A percentile compares a stretch with the other conserved stretches of the same genome.
Evolutionary conservation across 2,329 filamentous ascomycete genomes (phyloP).

Genomic region (Periconia sp.): DNA sequence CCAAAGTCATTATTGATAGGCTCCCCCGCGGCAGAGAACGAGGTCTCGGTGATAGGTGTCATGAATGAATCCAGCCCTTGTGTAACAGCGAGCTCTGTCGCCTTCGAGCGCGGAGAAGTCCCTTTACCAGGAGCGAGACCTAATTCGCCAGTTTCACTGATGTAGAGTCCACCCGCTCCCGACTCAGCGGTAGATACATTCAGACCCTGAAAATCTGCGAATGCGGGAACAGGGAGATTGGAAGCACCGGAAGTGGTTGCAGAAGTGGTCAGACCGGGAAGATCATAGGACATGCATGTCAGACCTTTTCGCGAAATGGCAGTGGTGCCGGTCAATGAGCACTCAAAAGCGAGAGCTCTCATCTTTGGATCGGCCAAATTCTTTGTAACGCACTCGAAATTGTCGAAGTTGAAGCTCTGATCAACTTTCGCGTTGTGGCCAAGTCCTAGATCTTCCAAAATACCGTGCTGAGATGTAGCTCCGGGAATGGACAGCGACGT

Average conservation of each 20-base stretch:
- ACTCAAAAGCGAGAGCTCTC: constrained; percentile 29
- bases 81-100: no score
- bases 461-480: constrained; percentile 26
- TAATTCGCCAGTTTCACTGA: constrained; percentile 30
- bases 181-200: constrained; percentile 26
- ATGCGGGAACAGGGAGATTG: constrained; percentile 18
- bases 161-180: constrained; percentile 20
- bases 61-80: constrained; percentile 7
- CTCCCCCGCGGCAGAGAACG: constrained; percentile 12
- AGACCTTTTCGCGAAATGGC: constrained; percentile 21
- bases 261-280: constrained; percentile 25
- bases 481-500: constrained; percentile 4
- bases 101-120: constrained; percentile 2
- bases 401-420: constrained; percentile 34
- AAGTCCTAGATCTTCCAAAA: constrained; percentile 43
- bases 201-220: constrained; percentile 14
- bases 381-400: constrained; percentile 26
- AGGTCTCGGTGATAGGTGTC: constrained; percentile 15
- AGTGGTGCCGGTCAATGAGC: constrained; percentile 31
- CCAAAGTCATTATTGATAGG: constrained; percentile 22
- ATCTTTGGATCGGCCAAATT: constrained; percentile 14
- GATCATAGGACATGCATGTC: constrained; percentile 15
- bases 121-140: constrained; percentile 16
- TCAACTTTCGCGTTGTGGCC: constrained; percentile 28
- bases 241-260: constrained; percentile 20